Evolutionary conservation across 108 stramenopile genomes (phyloP), one percentile per base, ranked within the genome.

Genomic region (Schizochytrium sp.): DNA sequence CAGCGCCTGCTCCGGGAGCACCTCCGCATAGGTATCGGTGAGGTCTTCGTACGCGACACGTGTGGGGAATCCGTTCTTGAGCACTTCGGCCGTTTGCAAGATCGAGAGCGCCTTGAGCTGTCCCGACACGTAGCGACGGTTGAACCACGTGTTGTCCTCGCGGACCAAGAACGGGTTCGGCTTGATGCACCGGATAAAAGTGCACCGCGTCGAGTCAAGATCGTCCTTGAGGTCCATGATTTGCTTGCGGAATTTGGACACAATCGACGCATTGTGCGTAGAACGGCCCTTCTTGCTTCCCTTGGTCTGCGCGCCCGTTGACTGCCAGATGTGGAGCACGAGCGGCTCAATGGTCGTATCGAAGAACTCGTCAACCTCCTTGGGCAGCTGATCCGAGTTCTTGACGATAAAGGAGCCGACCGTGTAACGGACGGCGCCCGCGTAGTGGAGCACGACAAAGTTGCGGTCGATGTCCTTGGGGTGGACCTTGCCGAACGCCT

Each of bases 191-290:
- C 93, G 88, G 28, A 93, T 92, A 72, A 91, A 91, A 5, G 58
- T 44, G 88, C 90, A 91, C 55, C 29, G 29, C 29, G 90, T 91
- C 34, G 88, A 28, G 57, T 72, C 48, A n/a, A 91, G 88, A 6
- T 58, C 12, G 19, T 44, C 44, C 63, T 72, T 91, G 47, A 91
- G 76, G 0, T 88, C 88, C 28, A 60, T 28, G 43, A 91, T 91
- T 16, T 57, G 34, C 25, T 89, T 53, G 87, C 96, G 95, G 91
- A 99, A 99, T 88, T 98, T 96, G 8, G 87, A 87, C 34, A 92
- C 92, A 28, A 94, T 90, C 55, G 94, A 92, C 58, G 88, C 60
- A 12, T 72, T 43, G 14, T 89, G 19, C 23, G 19, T 3, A 18
- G 41, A 16, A 34, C 72, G 34, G 63, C 63, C 4, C 34, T 72